These are phyloP conservation scores for Xylaria scruposa DNA, from an alignment of 495 filamentous ascomycete species.

Conservation along the genomic window DNA sequence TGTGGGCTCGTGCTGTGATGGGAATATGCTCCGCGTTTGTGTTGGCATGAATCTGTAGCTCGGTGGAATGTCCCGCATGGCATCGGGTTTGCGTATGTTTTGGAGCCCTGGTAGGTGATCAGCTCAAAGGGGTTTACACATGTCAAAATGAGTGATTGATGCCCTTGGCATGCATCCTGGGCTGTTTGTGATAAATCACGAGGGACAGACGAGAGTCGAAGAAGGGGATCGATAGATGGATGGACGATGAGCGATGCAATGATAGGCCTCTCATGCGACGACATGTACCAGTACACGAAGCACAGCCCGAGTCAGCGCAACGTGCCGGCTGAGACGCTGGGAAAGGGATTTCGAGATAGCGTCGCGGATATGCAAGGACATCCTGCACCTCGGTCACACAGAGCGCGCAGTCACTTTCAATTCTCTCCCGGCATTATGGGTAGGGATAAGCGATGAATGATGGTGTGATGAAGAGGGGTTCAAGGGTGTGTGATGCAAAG, in stretches of 20 bases:
- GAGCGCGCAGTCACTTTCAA: constrained; percentile 28
- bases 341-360: constrained; percentile 36
- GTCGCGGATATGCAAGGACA: constrained; percentile 40
- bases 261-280: constrained; percentile 17
- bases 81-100: constrained; percentile 22
- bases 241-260: constrained; percentile 17
- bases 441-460: constrained; percentile 38
- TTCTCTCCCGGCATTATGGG: constrained; percentile 37
- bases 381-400: constrained; percentile 33
- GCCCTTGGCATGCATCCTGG: constrained; percentile 22
- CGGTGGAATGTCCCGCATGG: constrained; percentile 25
- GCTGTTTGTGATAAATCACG: constrained; percentile 26
- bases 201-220: constrained; percentile 25
- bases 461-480: constrained; percentile 34
- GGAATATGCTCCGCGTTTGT: constrained; percentile 15
- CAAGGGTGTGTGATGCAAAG: constrained; percentile 22
- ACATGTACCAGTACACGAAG: constrained; percentile 6
- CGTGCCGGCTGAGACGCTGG: constrained; percentile 29
- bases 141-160: constrained; percentile 23
- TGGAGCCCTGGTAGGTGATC: constrained; percentile 1
- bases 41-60: constrained; percentile 17
- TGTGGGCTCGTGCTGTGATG: neutral
- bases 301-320: constrained; percentile 19
- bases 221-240: constrained; percentile 20
- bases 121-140: constrained; percentile 24